A percentile compares a stretch with the other conserved stretches of the same genome.
These are phyloP conservation scores for Tubosaeta brunneosetosa DNA, from an alignment of 768 basidiomycete genomes.

Conservation along the genomic window DNA sequence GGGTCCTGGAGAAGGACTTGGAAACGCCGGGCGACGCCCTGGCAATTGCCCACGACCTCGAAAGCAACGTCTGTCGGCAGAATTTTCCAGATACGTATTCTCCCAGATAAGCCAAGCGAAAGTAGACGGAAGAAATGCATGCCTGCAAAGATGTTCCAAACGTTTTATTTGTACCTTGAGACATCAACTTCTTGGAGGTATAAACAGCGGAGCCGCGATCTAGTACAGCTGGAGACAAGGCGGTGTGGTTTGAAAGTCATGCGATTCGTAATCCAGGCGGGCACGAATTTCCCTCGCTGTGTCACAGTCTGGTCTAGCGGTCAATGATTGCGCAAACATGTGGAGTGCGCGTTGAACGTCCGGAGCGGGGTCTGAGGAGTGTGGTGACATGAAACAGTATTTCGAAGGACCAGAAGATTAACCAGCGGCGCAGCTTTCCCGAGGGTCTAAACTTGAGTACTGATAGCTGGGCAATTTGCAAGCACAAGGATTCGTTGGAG, in stretches of 20 bases:
- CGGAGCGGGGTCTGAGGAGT: slow-evolving; percentile 24
- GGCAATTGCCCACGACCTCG: slow-evolving; percentile 13
- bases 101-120: neutral
- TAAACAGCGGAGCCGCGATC: slow-evolving; percentile 7
- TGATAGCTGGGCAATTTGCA: neutral
- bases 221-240: slow-evolving; percentile 11
- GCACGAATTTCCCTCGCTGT: slow-evolving; percentile 23
- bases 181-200: slow-evolving; percentile 2
- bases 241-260: slow-evolving; percentile 17
- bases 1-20: slow-evolving; percentile 19
- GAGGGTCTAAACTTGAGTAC: slow-evolving; percentile 3
- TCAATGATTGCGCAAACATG: slow-evolving; percentile 29
- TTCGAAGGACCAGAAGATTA: slow-evolving; percentile 11
- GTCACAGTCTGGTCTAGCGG: slow-evolving; percentile 21
- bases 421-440: slow-evolving; percentile 10
- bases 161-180: neutral
- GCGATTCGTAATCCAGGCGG: slow-evolving; percentile 18
- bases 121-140: slow-evolving; percentile 1
- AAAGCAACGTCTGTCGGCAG: slow-evolving; percentile 1
- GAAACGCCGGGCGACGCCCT: slow-evolving; percentile 21
- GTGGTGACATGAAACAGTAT: slow-evolving; percentile 18
- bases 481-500: neutral
- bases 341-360: slow-evolving; percentile 30
- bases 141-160: slow-evolving; percentile 3
- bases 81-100: neutral